Base-by-base conservation (phyloP, 2,329 filamentous ascomycete genomes). In the Mycosphaerella sp. region DNA sequence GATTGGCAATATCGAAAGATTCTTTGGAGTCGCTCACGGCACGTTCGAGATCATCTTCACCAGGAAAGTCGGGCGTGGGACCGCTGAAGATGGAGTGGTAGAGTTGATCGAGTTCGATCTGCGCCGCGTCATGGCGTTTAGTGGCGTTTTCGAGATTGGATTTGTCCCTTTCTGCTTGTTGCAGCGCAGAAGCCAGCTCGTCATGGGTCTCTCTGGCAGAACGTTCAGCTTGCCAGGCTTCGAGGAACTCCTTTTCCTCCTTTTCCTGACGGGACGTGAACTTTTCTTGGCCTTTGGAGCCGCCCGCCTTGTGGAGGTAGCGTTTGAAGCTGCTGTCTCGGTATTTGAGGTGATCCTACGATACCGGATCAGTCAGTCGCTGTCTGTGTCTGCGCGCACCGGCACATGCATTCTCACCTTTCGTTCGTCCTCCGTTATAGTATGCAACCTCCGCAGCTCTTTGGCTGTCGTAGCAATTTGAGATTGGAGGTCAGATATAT, bases 71-170 rank as follows among this genome's bases (percentile, higher is more conserved):
- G 0, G 76, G 76, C 0, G 78, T 80, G 4, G 75, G 74, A 0
- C 79, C 79, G 8, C 70, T 66, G 61, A 83, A 83, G 56, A 83
- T 76, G 48, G 69, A 71, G n/a, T 74, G 64, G 64, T 82, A 82
- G 2, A 82, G 69, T 2, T 64, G 65, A 57, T 82, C 77, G 5
- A 82, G 73, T 17, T 78, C 73, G 2, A 57, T 55, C 60, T 79
- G 74, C 2, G 77, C 73, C 38, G 67, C 60, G 54, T 78, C 74
- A 8, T 71, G 66, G n/a, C 58, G 55, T 2, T 58, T 51, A 1
- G 67, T 67, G 10, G 70, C 65, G 1, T 36, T 51, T 54, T 77
- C 68, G 2, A 81, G 67, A 10, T 70, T 67, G 0, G 39, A 41
- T 39, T 66, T 68, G 2, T 67, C 70, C 12, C 61, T 57, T 11